These are phyloP conservation scores for Tuber borchii DNA, from an alignment of 495 filamentous ascomycete genomes.

Conservation along the genomic window DNA sequence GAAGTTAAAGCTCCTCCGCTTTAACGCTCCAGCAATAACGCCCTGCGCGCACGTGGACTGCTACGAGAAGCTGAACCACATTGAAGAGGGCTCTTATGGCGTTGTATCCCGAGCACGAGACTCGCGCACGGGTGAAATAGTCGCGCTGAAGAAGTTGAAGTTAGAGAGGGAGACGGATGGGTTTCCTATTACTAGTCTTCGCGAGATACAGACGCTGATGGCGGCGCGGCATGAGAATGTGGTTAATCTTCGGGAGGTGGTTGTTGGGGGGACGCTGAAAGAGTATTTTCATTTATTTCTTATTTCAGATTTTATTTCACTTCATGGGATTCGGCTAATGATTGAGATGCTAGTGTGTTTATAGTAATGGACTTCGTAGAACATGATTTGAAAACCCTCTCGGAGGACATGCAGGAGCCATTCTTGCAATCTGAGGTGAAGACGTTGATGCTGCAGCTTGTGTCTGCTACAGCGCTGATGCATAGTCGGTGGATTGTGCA, in stretches of 20 bases:
- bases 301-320: not conserved
- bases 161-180: conserved; percentile 76
- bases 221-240: conserved; percentile 63
- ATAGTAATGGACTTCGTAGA: conserved; percentile 97
- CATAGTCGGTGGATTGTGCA: conserved; percentile 91
- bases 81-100: conserved; percentile 94
- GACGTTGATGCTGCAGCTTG: conserved; percentile 76
- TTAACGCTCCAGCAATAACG: conserved; percentile 62
- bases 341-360: conserved; percentile 58
- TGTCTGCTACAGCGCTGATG: conserved; percentile 74
- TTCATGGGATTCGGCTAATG: not conserved
- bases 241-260: conserved; percentile 74
- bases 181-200: conserved; percentile 82
- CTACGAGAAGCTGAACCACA: conserved; percentile 91
- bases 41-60: conserved; percentile 69
- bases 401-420: conserved; percentile 87
- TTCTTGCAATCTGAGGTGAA: conserved; percentile 92
- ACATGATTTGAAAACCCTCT: conserved; percentile 91
- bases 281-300: conserved; percentile 53
- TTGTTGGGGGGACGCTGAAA: conserved; percentile 71
- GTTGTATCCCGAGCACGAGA: conserved; percentile 85
- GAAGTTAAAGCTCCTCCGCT: conserved; percentile 57
- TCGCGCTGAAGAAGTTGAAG: conserved; percentile 92
- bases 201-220: conserved; percentile 74
- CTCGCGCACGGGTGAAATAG: conserved; percentile 70